Evolutionary conservation across 495 filamentous ascomycete species (phyloP), one percentile per base, ranked within the genome.

Genomic region (Hypoxylon lenormandii): DNA sequence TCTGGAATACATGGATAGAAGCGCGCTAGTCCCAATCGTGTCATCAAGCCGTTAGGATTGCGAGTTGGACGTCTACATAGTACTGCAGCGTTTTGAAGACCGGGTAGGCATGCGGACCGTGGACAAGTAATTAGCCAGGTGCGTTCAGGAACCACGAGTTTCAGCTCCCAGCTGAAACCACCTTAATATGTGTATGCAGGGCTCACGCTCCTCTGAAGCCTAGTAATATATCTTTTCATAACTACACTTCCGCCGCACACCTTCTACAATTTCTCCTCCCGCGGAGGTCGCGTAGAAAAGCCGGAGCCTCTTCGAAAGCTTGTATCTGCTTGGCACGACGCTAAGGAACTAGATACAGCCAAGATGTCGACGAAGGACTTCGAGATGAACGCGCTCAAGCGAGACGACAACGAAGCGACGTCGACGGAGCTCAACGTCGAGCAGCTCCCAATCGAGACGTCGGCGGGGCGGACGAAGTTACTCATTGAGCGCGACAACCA

Each of bases 361-460:
- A 36, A 46, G 38, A 57, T 57, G 54, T 46, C 54, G 22, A 33
- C 53, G 37, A 36, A 57, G n/a, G 54, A 45, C 1, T 47, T 19
- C 22, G 54, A 57, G 54, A 57, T 57, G 54, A 23, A 23, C 38
- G 38, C 15, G 0, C 18, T 57, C 54, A 57, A 47, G 54, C 38
- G 38, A 5, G 16, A 21, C 16, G 16, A 21, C 37, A 42, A 57
- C 33, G 38, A 47, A 37, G 21, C 12, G 15, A 16, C 22, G 21
- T 55, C 52, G 18, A 11, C 52, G 2, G 37, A 55, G 37, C 12
- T 55, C 38, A 33, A 57, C 38, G 26, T 36, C 21, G 54, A 45
- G 16, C 21, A 8, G 8, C 10, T 47, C 38, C 37, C 54, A 38
- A 13, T 4, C 22, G 54, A 33, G 38, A 4, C 54, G 3, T n/a